Conservation (phyloP, 1,139 yeast genomes). For the Debaryomyces singareniensis region DNA sequence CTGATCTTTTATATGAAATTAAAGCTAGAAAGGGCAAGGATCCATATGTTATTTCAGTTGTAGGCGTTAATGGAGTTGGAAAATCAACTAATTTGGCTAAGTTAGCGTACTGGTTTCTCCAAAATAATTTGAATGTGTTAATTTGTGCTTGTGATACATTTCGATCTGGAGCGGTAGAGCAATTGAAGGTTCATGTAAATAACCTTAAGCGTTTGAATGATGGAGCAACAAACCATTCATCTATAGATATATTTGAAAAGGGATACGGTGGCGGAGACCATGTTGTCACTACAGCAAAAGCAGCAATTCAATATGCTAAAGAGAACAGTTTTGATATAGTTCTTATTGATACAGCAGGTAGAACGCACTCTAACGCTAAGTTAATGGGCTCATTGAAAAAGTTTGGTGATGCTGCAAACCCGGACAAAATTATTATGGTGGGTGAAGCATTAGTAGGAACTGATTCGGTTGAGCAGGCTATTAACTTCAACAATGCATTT, state of each 20-base stretch:
- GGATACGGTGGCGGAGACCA: conserved; percentile 96
- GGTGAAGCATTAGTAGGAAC: conserved; percentile 98
- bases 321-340: conserved; percentile 69
- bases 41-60: conserved; percentile 93
- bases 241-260: conserved; percentile 80
- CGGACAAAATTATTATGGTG: conserved; percentile 96
- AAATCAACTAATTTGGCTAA: conserved; percentile 93
- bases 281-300: conserved; percentile 91
- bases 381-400: conserved; percentile 94
- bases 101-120: conserved; percentile 90
- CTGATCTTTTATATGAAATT: conserved; percentile 80
- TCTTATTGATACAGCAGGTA: conserved; percentile 93
- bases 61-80: conserved; percentile 98
- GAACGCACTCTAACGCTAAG: conserved; percentile 92
- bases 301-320: conserved; percentile 70
- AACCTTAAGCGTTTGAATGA: conserved; percentile 55
- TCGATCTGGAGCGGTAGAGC: conserved; percentile 97
- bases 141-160: conserved; percentile 98
- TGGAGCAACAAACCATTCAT: conserved; percentile 32
- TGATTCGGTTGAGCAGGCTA: conserved; percentile 93
- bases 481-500: conserved; percentile 87
- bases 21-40: conserved; percentile 39
- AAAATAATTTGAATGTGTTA: conserved; percentile 78
- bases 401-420: conserved; percentile 92
- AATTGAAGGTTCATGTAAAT: conserved; percentile 86